Base-by-base conservation (phyloP, 345 rosid species). In the Garcia nutans region DNA sequence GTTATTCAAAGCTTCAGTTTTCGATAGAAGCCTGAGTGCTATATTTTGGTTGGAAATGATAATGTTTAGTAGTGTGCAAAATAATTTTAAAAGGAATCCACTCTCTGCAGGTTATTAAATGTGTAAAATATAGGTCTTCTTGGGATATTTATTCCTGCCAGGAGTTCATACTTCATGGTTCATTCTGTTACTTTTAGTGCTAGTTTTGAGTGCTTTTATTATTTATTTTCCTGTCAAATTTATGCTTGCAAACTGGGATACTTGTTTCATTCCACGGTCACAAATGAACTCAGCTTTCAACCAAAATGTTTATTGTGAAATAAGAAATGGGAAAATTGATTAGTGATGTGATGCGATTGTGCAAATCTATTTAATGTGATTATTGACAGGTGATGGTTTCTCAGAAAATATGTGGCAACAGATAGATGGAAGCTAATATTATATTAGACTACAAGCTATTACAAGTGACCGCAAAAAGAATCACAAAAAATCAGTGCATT, bases 11-110 rank as follows among this genome's bases (percentile, higher is more conserved):
- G 47, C 59, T 31, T 57, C 10, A 23, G n/a, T 59, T 72, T 77
- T 65, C 70, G 31, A 65, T 57, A 68, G 73, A 71, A 70, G 37
- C 56, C 71, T 41, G 57, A 8, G 17, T 47, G 61, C 37, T 22
- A 10, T 55, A 1, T 10, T 41, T 71, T 24, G 22, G 24, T 28
- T 73, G 68, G n/a, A 47, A 63, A 37, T 13, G 15, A 58, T 12
- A 13, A 13, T 33, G 10, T 20, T 64, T 20, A 33, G 16, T 50
- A 41, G 56, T n/a, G 28, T 17, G 1, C 13, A 23, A 16, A 9
- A 47, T 47, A 41, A 20, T 65, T 20, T 17, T 5, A 16, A 33
- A 11, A 50, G 3, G 13, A 50, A 13, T 3, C n/a, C 20, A 54
- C 58, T 54, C 20, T 16, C 7, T 17, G 19, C 58, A 15, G 20